A percentile compares a stretch with the other conserved stretches of the same genome.
phyloP scores from a whole-genome alignment of 805 yeast genomes.

The Wickerhamiella shivajii region DNA sequence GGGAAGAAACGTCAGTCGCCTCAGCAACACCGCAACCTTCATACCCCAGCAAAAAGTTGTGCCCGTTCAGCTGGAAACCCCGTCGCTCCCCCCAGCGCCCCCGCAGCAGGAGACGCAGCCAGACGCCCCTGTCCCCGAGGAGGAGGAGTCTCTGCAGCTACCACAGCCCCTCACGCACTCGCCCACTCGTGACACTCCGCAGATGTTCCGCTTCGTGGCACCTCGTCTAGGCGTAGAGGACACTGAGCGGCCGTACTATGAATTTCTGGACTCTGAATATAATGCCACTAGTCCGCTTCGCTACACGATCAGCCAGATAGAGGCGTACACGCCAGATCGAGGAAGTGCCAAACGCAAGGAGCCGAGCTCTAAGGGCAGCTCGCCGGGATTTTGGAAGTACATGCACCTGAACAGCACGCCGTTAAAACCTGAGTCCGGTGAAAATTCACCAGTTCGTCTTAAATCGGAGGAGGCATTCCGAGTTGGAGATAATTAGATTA shows the following conservation, averaged over 20 bases:
- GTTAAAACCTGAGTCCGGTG: slow-evolving; percentile 11
- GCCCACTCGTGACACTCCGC: slow-evolving; percentile 6
- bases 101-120: slow-evolving; percentile 9
- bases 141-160: slow-evolving; percentile 8
- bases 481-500: too few relatives aligned
- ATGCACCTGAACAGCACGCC: slow-evolving; percentile 55
- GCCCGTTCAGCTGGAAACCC: too few relatives aligned
- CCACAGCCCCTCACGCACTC: slow-evolving; percentile 7
- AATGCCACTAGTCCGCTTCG: slow-evolving; percentile 6
- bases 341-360: slow-evolving; percentile 22
- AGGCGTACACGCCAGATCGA: slow-evolving; percentile 52
- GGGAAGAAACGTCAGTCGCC: slow-evolving; percentile 7
- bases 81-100: slow-evolving; percentile 12
- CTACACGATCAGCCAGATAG: slow-evolving; percentile 31
- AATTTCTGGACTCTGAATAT: slow-evolving; percentile 8
- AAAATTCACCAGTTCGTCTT: slow-evolving; percentile 5
- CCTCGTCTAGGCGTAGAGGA: slow-evolving; percentile 6
- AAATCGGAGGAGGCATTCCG: too few relatives aligned
- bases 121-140: not conserved
- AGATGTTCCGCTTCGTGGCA: slow-evolving; percentile 4
- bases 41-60: too few relatives aligned
- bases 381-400: slow-evolving; percentile 86
- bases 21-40: slow-evolving; percentile 1
- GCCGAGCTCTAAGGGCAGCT: slow-evolving; percentile 27
- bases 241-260: slow-evolving; percentile 8